These are phyloP conservation scores for Sugiyamaella novakii DNA, from an alignment of 1,139 yeast species.

Conservation along the genomic window DNA sequence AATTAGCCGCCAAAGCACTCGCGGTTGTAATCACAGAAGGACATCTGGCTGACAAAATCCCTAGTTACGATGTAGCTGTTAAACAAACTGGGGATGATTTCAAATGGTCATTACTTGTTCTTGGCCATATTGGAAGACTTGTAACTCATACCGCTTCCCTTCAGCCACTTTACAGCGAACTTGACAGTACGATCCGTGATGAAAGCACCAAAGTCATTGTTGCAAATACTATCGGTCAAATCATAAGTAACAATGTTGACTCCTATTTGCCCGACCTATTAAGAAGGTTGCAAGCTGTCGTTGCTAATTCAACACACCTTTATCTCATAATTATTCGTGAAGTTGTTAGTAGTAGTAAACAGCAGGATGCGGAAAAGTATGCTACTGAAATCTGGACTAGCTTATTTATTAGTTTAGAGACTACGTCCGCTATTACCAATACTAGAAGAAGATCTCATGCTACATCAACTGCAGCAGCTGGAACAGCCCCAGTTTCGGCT, in stretches of 20 bases:
- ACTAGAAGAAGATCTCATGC: constrained; percentile 1
- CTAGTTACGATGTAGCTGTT: constrained; percentile 8
- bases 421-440: constrained; percentile 5
- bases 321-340: constrained; percentile 47
- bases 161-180: constrained; percentile 40
- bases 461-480: constrained; percentile 12
- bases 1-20: constrained; percentile 24
- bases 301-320: constrained; percentile 1
- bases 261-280: constrained; percentile 45
- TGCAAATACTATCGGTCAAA: constrained; percentile 57
- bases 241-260: constrained; percentile 47
- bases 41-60: constrained; percentile 9
- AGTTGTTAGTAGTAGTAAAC: constrained; percentile 36
- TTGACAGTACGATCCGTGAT: constrained; percentile 34
- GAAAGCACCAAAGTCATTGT: constrained; percentile 51
- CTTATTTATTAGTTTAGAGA: constrained; percentile 32
- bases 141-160: constrained; percentile 38
- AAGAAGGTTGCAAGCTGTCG: constrained; percentile 34
- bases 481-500: constrained; percentile 17
- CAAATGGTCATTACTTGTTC: constrained; percentile 29
- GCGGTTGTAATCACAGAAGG: constrained; percentile 22
- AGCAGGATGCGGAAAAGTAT: constrained; percentile 16
- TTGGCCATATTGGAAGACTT: constrained; percentile 53
- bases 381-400: constrained; percentile 35
- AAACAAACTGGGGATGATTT: constrained; percentile 14